phyloP scores from a whole-genome alignment of 495 filamentous ascomycete genomes.

The Venustampulla echinocandica region DNA sequence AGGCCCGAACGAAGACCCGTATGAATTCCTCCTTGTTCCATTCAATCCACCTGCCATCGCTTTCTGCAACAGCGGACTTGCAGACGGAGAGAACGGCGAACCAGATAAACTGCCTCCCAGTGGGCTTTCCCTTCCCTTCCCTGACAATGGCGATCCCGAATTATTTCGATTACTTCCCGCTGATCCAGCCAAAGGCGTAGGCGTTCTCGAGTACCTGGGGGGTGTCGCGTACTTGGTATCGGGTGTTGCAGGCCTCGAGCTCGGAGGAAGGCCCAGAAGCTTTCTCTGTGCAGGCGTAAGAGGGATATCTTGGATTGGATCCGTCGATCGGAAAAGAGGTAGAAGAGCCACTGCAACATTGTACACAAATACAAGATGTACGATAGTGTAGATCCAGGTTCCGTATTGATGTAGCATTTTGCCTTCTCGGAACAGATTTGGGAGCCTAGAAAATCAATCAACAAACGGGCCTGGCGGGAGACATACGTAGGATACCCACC shows the following conservation, averaged over 20 bases:
- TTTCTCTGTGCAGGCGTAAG: slow-evolving; percentile 82
- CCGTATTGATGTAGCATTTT: slow-evolving; percentile 25
- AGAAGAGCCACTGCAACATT: slow-evolving; percentile 58
- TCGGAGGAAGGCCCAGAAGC: slow-evolving; percentile 73
- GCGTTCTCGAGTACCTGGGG: slow-evolving; percentile 74
- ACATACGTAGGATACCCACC: too few species aligned
- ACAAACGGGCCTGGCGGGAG: too few species aligned
- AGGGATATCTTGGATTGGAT: slow-evolving; percentile 81
- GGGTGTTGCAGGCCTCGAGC: slow-evolving; percentile 54
- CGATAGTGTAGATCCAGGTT: slow-evolving; percentile 27
- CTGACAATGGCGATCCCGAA: slow-evolving; percentile 44
- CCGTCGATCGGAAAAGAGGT: slow-evolving; percentile 60
- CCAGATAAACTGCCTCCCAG: slow-evolving; percentile 24
- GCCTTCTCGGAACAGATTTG: slow-evolving; percentile 23
- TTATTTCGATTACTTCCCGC: slow-evolving; percentile 39
- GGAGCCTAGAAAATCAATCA: too few species aligned
- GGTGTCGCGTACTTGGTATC: slow-evolving; percentile 67
- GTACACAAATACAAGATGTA: slow-evolving; percentile 51
- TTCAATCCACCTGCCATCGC: slow-evolving; percentile 44
- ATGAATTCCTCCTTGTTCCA: slow-evolving; percentile 50
- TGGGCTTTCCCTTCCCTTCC: slow-evolving; percentile 32
- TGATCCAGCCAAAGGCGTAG: slow-evolving; percentile 38
- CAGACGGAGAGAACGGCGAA: slow-evolving; percentile 24
- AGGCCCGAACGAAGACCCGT: slow-evolving; percentile 42
- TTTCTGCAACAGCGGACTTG: slow-evolving; percentile 65